Conservation (phyloP, 192 early-diverging fungal genomes). For the Backusella parvicylindrica region DNA sequence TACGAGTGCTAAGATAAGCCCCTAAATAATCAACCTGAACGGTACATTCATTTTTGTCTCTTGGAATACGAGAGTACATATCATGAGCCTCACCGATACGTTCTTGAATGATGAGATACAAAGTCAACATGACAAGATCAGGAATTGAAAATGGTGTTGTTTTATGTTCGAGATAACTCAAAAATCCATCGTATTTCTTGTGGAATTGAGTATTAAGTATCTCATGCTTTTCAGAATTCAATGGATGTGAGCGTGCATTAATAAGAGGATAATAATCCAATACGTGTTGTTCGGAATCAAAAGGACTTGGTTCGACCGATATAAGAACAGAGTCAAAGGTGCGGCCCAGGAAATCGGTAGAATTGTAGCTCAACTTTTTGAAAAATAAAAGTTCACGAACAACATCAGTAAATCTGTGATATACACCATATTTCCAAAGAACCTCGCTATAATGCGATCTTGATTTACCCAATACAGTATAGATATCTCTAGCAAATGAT, state of each 20-base stretch:
- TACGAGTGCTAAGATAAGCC: slow-evolving; percentile 42
- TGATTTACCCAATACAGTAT: slow-evolving; percentile 27
- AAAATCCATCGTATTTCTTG: slow-evolving; percentile 33
- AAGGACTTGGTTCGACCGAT: neutral
- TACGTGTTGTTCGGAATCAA: slow-evolving; percentile 8
- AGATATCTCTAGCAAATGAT: slow-evolving; percentile 24
- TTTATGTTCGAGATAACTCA: slow-evolving; percentile 32
- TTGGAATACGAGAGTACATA: slow-evolving; percentile 11
- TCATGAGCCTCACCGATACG: slow-evolving; percentile 38
- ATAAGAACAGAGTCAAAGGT: neutral
- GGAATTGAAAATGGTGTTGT: slow-evolving; percentile 1
- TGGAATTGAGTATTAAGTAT: slow-evolving; percentile 42
- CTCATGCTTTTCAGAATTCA: slow-evolving; percentile 3
- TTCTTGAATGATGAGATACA: slow-evolving; percentile 47
- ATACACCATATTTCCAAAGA: slow-evolving; percentile 40
- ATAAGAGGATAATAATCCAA: slow-evolving; percentile 44
- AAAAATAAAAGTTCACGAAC: slow-evolving; percentile 32
- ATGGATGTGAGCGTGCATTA: slow-evolving; percentile 43
- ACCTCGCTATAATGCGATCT: slow-evolving; percentile 19
- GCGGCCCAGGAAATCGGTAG: neutral
- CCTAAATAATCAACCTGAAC: slow-evolving; percentile 46
- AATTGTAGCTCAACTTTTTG: neutral
- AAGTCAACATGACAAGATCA: slow-evolving; percentile 34
- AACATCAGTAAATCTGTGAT: slow-evolving; percentile 26
- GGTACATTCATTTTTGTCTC: slow-evolving; percentile 7